Evolutionary conservation across 495 filamentous ascomycete genomes (phyloP).

Genomic region (Daldinia grandis): DNA sequence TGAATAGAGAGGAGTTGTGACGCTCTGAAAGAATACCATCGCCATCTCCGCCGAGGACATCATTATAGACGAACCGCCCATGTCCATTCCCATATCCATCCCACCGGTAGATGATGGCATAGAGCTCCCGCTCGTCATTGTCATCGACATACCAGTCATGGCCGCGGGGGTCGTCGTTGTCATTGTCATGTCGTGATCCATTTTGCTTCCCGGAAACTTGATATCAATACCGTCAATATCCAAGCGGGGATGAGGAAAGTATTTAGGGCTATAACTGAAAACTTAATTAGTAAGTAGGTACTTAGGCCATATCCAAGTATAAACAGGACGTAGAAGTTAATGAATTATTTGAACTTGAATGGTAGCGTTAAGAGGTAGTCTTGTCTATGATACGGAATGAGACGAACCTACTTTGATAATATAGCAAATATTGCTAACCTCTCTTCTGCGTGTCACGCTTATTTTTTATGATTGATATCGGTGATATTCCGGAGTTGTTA

Average conservation of each 20-base stretch:
- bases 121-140: constrained; percentile 27
- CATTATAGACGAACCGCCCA: constrained; percentile 14
- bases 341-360: background rate
- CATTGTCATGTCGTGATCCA: constrained; percentile 26
- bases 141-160: constrained; percentile 33
- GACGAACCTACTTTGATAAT: too few relatives aligned
- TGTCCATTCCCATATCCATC: constrained; percentile 36
- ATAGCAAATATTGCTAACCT: background rate
- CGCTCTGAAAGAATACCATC: constrained; percentile 65
- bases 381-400: too few relatives aligned
- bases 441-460: background rate
- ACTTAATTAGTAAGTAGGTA: background rate
- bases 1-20: constrained; percentile 71
- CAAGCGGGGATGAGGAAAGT: background rate
- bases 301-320: background rate
- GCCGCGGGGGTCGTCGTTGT: constrained; percentile 16
- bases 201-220: background rate
- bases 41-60: constrained; percentile 43
- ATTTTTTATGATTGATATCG: background rate
- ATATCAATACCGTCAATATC: background rate
- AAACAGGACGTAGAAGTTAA: background rate
- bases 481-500: background rate
- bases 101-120: constrained; percentile 26
- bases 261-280: background rate
- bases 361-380: background rate